Percentiles rank a stretch among this genome's conserved stretches.
Evolutionary conservation across 768 basidiomycete species (phyloP).

Genomic region (Calocera cornea): DNA sequence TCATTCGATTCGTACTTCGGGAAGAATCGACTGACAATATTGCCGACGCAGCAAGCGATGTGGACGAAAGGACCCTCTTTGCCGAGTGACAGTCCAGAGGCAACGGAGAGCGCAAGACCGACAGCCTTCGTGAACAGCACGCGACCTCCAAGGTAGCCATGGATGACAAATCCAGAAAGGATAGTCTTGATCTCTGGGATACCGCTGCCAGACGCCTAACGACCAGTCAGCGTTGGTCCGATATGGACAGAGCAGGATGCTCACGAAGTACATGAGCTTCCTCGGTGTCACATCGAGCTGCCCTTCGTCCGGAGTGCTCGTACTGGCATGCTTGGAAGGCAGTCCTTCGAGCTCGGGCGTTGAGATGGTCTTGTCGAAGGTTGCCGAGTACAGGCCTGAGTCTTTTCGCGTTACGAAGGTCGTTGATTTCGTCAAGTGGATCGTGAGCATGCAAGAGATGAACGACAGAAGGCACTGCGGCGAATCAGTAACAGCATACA

Average conservation of each 20-base stretch:
- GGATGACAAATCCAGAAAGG: conserved; percentile 88
- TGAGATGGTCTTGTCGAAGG: conserved; percentile 15
- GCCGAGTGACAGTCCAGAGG: conserved; percentile 78
- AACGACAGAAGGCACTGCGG: conserved; percentile 57
- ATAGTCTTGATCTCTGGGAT: conserved; percentile 97
- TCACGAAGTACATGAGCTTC: conserved; percentile 70
- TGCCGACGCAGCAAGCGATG: conserved; percentile 84
- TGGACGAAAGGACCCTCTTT: conserved; percentile 89
- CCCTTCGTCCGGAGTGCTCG: conserved; percentile 26
- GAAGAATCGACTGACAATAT: conserved; percentile 77
- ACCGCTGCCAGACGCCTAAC: conserved; percentile 81
- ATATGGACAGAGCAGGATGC: conserved; percentile 20
- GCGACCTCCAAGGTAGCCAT: conserved; percentile 87
- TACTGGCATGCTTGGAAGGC: conserved; percentile 13
- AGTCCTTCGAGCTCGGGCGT: conserved; percentile 12
- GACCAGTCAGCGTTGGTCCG: neutral
- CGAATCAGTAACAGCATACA: neutral
- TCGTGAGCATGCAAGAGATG: conserved; percentile 63
- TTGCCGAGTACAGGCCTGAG: conserved; percentile 36
- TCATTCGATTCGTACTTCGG: conserved; percentile 91
- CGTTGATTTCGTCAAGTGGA: conserved; percentile 76
- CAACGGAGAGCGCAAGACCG: conserved; percentile 80
- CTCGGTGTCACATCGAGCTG: conserved; percentile 24
- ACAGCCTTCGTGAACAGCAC: conserved; percentile 82
- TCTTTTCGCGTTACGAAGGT: conserved; percentile 84